Evolutionary conservation across 2,329 filamentous ascomycete species (phyloP), one percentile per base, ranked within the genome.

Genomic region (Cyphellophora europaea): DNA sequence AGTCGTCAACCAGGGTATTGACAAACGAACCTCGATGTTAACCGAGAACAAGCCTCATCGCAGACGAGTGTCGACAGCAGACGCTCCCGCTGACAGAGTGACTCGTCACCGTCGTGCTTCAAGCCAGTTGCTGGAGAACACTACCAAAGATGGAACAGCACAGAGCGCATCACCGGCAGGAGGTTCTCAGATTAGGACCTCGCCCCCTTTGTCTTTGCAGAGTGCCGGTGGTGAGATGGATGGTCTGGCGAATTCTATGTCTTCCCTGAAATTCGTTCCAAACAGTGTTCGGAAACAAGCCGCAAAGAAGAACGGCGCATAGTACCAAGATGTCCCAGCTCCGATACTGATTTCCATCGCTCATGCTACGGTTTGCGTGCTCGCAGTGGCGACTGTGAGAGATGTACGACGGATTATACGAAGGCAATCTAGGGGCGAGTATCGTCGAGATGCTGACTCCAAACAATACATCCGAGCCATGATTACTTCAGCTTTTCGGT

Each of bases 1-100:
- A 32, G 74, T 96, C 34, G 81, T 93, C 3, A 84, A 87, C 46
- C 32, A 85, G 42, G 91, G 91, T n/a, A 83, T 95, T 41, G 89
- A 95, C 52, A 80, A 80, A 31, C 75, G 84, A 33, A 77, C 69
- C 28, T 93, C 86, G 12, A 76, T 98, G 60, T 66, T 96, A 10
- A 66, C 75, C 32, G 71, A 79, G n/a, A 38, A 39, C 19, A 8
- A 54, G 25, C 44, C 50, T 19, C 53, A 57, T 16, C 55, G 45
- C 6, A 40, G 47, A 33, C 36, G 59, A 30, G 47, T 62, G 15
- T 61, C 59, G 6, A 50, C 51, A 3, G 42, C 48, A 52, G 52
- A 25, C 51, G 57, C 33, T 40, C 59, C 36, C 46, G 53, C 23
- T 44, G 55, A 30, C 47, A 56, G 30, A 49, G 52, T 31, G 51